Evolutionary conservation across 208 protist genomes (phyloP).

Genomic region (Leptomonas pyrrhocoris): DNA sequence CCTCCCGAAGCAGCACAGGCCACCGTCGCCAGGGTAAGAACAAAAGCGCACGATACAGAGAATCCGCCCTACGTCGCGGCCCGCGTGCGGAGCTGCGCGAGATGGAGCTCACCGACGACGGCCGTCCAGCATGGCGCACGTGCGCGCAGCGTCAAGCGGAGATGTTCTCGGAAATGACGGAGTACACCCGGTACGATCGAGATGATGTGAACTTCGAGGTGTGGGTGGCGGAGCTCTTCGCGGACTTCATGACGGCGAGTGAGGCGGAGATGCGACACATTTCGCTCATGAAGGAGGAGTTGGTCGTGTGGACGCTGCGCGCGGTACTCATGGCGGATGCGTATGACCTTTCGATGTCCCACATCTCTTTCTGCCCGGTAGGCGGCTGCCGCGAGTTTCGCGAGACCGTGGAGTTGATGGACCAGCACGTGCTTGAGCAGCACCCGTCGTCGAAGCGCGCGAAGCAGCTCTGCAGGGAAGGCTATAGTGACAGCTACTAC

Average conservation of each 20-base stretch:
- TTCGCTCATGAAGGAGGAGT: constrained; percentile 12
- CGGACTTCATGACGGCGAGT: background rate
- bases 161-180: background rate
- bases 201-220: constrained; percentile 6
- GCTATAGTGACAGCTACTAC: too few species aligned
- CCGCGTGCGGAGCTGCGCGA: background rate
- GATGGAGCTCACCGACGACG: background rate
- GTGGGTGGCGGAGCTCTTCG: constrained; percentile 4
- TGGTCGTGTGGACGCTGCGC: constrained; percentile 2
- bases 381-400: constrained; percentile 1
- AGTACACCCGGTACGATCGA: background rate
- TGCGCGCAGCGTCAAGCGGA: constrained; percentile 9
- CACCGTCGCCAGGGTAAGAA: background rate
- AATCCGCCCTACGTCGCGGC: background rate
- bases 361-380: constrained; percentile 2
- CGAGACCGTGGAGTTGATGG: background rate
- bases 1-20: background rate
- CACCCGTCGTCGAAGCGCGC: background rate
- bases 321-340: constrained; percentile 10
- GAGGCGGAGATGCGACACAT: constrained; percentile 7
- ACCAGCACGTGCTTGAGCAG: background rate
- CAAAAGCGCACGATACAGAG: background rate
- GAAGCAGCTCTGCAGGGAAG: background rate
- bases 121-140: background rate
- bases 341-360: constrained; percentile 4